Evolutionary conservation across 495 filamentous ascomycete genomes (phyloP).

Genomic region (Talaromyces proteolyticus): DNA sequence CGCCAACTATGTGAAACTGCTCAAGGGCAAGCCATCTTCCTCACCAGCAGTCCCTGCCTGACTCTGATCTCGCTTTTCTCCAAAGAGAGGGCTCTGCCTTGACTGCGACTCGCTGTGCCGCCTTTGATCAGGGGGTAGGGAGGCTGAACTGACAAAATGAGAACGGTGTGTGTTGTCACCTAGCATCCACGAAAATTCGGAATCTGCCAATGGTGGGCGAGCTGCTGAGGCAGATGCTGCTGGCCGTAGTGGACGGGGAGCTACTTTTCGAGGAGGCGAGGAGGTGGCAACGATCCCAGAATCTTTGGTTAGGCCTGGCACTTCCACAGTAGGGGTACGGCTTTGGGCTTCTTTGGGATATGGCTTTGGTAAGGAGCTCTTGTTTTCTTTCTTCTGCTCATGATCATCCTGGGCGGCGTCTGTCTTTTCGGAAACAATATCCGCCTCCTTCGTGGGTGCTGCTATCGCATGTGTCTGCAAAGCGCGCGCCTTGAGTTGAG

Average conservation of each 20-base stretch:
- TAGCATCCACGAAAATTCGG: constrained; percentile 97
- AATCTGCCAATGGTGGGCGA: constrained; percentile 70
- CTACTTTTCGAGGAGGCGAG: background rate
- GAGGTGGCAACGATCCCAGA: background rate
- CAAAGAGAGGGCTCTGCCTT: constrained; percentile 35
- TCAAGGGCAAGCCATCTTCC: constrained; percentile 35
- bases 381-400: background rate
- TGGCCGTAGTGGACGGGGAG: constrained; percentile 9
- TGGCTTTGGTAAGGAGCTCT: constrained; percentile 2
- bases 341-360: constrained; percentile 8
- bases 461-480: constrained; percentile 40
- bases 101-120: constrained; percentile 24
- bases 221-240: constrained; percentile 11
- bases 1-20: constrained; percentile 29
- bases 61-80: constrained; percentile 25
- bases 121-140: constrained; percentile 41
- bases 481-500: constrained; percentile 66
- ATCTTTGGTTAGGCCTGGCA: background rate
- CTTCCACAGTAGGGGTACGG: too few species aligned
- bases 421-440: background rate
- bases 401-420: background rate
- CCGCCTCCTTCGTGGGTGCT: constrained; percentile 9
- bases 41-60: constrained; percentile 20
- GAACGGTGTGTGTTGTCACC: constrained; percentile 45
- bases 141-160: constrained; percentile 43